Base-by-base conservation (phyloP, 352 stramenopile species). In the Phytophthora europaea region DNA sequence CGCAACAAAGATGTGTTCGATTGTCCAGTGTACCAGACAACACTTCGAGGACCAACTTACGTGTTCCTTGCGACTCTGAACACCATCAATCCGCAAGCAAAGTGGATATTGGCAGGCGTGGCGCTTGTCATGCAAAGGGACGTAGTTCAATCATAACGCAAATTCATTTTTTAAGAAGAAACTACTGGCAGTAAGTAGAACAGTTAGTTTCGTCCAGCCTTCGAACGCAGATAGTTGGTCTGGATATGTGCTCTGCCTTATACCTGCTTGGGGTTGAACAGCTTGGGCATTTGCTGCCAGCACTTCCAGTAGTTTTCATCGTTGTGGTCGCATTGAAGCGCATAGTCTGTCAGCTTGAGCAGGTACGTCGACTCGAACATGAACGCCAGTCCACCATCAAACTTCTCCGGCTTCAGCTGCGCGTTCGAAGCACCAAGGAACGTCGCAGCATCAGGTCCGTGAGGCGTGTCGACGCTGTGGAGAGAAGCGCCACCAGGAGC, bases 341-440 rank as follows among this genome's bases (percentile, higher is more conserved):
- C 95, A 70, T 96, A 96, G 54, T 93, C 78, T 18, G 90, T 98
- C 53, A 99, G 64, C 66, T 94, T 94, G 65, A 98, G 74, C 33
- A 98, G 89, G 65, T 95, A 96, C 43, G 91, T 98, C 26, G 91
- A 95, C 83, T 99, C 98, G 83, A 99, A 99, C 97, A 99, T 99
- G 79, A 99, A 99, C 38, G 97, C 97, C 13, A 99, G 78, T 6
- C 96, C 96, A 59, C 86, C 87, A 13, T 98, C 83, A 76, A 99
- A 99, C 62, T 97, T 98, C 10, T 93, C 70, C 2, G 97, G 97
- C 55, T 84, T 86, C 22, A 93, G 90, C 61, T 92, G 80, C 56
- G 78, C 85, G 54, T 90, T 91, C 10, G 95, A 96, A 34, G 95
- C 97, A 43, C 83, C 87, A 33, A 95, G 69, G 82, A 99, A 99